Percentiles rank a stretch among this genome's conserved stretches.
Conservation (phyloP, 106 monocot genomes). For the Phalaenopsis equestris region DNA sequence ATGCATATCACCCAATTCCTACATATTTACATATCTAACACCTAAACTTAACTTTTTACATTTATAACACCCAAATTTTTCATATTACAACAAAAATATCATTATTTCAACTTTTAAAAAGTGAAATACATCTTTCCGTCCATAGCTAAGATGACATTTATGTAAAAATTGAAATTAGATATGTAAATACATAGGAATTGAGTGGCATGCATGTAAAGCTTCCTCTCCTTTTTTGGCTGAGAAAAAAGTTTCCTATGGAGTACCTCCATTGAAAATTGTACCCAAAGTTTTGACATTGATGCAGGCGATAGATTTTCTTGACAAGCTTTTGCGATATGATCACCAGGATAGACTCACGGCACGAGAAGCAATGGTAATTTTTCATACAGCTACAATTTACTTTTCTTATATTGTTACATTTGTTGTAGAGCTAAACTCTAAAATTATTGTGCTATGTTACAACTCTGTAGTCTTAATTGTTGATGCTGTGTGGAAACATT, state of each 20-base stretch:
- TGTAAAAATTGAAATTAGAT: too few species aligned
- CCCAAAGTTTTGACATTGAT: neutral
- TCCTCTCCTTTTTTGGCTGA: neutral
- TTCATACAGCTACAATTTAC: neutral
- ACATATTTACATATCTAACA: too few species aligned
- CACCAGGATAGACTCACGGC: constrained; percentile 89
- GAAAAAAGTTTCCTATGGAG: neutral
- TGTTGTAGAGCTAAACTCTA: neutral
- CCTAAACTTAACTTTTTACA: too few species aligned
- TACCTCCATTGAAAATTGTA: constrained; percentile 1
- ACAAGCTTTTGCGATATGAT: constrained; percentile 86
- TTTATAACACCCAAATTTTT: too few species aligned
- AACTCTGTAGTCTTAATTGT: too few species aligned
- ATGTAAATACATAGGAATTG: too few species aligned
- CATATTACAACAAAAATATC: too few species aligned
- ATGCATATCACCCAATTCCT: too few species aligned
- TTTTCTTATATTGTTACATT: neutral
- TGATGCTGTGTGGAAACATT: neutral
- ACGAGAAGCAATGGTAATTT: constrained; percentile 75
- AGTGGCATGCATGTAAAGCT: too few species aligned
- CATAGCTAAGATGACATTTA: too few species aligned
- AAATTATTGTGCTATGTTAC: neutral
- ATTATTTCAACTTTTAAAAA: too few species aligned
- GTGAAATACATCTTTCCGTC: too few species aligned
- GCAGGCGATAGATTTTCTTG: constrained; percentile 91